These are phyloP conservation scores for Colletotrichum euphorbiae DNA, from an alignment of 2,329 filamentous ascomycete genomes.

Conservation along the genomic window DNA sequence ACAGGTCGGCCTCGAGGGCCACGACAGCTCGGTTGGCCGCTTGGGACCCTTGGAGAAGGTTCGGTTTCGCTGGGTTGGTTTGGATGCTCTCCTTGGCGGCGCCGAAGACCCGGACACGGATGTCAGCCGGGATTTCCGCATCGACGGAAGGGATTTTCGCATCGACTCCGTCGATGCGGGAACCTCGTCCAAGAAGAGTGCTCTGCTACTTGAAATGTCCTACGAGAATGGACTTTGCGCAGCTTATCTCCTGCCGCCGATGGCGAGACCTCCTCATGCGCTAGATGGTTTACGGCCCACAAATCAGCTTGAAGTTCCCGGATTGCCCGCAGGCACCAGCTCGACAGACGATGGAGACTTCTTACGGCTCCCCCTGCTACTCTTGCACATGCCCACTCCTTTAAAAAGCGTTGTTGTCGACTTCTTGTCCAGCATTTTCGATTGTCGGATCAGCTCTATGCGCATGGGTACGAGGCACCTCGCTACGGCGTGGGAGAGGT, in stretches of 20 bases:
- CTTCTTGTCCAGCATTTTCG: constrained; percentile 66
- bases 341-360: constrained; percentile 50
- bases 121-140: constrained; percentile 24
- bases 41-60: constrained; percentile 60
- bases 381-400: constrained; percentile 66
- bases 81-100: constrained; percentile 48
- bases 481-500: constrained; percentile 62
- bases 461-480: constrained; percentile 63
- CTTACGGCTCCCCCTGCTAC: constrained; percentile 61
- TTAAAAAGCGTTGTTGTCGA: constrained; percentile 61
- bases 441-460: constrained; percentile 65
- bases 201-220: constrained; percentile 59
- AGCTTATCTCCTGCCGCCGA: constrained; percentile 61
- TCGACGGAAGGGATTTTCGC: constrained; percentile 26
- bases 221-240: constrained; percentile 66
- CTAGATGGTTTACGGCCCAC: not conserved
- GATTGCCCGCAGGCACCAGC: not conserved
- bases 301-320: constrained; percentile 18
- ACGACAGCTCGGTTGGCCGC: constrained; percentile 52
- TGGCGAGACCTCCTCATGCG: not conserved
- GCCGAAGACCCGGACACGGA: constrained; percentile 21
- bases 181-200: constrained; percentile 42
- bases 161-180: constrained; percentile 17
- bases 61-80: constrained; percentile 59
- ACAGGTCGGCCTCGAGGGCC: constrained; percentile 61